Evolutionary conservation across 495 filamentous ascomycete species (phyloP).

Genomic region (Xeromyces bisporus): DNA sequence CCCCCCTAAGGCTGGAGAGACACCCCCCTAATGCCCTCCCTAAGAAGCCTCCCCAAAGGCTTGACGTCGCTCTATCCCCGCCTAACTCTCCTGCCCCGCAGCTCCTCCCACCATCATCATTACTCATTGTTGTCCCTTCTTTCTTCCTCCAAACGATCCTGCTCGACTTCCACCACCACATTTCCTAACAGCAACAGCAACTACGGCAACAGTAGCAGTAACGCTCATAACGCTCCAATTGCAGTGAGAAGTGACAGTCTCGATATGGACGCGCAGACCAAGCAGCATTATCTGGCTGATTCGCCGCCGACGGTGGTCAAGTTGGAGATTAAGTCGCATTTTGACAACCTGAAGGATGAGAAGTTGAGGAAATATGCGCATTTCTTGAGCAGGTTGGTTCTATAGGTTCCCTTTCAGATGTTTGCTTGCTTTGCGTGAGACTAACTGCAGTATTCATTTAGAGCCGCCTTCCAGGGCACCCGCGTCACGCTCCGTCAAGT

Average conservation of each 20-base stretch:
- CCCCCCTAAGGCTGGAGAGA: too few species aligned
- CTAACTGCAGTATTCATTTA: conserved; percentile 14
- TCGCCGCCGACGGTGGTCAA: conserved; percentile 72
- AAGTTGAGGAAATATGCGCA: conserved; percentile 71
- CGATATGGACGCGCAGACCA: conserved; percentile 29
- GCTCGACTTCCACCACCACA: background rate
- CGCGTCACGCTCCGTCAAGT: conserved; percentile 76
- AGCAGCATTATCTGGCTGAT: conserved; percentile 69
- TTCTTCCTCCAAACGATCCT: background rate
- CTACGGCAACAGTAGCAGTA: background rate
- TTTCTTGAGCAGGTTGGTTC: conserved; percentile 61
- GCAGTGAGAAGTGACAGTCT: too few species aligned
- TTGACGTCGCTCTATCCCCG: background rate
- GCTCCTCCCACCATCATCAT: background rate
- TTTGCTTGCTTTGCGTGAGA: background rate
- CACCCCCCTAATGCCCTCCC: background rate
- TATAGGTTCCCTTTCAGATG: background rate
- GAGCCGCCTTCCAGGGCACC: conserved; percentile 70
- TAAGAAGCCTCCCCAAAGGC: background rate
- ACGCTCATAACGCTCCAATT: background rate
- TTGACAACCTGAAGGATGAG: conserved; percentile 59
- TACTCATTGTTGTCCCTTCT: background rate
- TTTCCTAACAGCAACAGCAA: background rate
- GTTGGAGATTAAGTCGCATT: conserved; percentile 78
- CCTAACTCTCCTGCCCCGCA: background rate